phyloP scores from a whole-genome alignment of 352 stramenopile genomes.

The Globisporangium solare region DNA sequence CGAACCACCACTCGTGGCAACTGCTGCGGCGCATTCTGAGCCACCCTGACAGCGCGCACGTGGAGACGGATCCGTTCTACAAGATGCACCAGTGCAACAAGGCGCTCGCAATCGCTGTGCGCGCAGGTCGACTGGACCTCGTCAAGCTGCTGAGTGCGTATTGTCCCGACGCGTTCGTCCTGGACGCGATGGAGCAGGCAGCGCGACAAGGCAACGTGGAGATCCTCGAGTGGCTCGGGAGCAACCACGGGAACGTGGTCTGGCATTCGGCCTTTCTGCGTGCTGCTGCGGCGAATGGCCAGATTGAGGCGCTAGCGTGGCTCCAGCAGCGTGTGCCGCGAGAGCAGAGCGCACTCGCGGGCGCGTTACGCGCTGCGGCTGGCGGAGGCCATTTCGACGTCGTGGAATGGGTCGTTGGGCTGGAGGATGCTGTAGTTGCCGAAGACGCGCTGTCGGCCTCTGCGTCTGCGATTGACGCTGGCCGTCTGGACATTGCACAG shows the following conservation, averaged over 20 bases:
- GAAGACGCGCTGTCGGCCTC: too few relatives aligned
- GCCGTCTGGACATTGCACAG: neutral
- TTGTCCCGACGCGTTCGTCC: neutral
- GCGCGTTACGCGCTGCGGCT: neutral
- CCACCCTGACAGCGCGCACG: too few relatives aligned
- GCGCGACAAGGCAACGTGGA: neutral
- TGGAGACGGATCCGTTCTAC: too few relatives aligned
- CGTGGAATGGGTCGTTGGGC: neutral
- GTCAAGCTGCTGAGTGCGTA: slow-evolving; percentile 1
- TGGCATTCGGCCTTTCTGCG: neutral
- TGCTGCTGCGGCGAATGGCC: neutral
- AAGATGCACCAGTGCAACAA: neutral
- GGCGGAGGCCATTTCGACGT: neutral
- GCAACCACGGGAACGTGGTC: neutral
- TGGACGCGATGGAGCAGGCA: neutral
- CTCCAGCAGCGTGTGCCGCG: neutral
- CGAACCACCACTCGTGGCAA: too few relatives aligned
- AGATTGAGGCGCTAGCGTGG: slow-evolving; percentile 8
- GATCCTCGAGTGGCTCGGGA: slow-evolving; percentile 1
- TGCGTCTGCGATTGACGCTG: neutral
- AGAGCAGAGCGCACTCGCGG: too few relatives aligned
- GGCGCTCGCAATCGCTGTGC: slow-evolving; percentile 1
- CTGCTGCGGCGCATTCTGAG: too few relatives aligned
- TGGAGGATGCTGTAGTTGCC: too few relatives aligned
- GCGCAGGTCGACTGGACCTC: neutral